phyloP scores from a whole-genome alignment of 306 rosid genomes.

The Citrullus mucosospermus region DNA sequence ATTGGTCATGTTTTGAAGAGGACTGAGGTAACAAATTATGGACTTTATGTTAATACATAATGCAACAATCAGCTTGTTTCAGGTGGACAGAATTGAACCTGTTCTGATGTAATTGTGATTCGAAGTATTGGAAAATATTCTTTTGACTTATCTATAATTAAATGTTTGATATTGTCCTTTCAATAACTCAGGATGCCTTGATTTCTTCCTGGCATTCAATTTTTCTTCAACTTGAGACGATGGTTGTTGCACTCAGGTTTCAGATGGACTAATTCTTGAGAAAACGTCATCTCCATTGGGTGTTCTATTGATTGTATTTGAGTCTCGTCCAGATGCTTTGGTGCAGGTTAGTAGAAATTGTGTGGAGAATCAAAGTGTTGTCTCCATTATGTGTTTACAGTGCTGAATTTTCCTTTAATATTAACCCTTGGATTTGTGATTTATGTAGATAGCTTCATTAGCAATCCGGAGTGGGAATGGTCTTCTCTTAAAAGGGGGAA shows the following conservation, averaged over 20 bases:
- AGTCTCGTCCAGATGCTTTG: conserved; percentile 95
- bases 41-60: not conserved
- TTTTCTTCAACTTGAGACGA: conserved; percentile 13
- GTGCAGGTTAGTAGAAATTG: conserved; percentile 55
- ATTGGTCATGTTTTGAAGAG: conserved; percentile 65
- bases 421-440: not conserved
- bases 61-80: not conserved
- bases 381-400: not conserved
- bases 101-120: not conserved
- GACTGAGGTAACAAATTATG: conserved; percentile 46
- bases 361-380: not conserved
- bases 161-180: not conserved
- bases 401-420: not conserved
- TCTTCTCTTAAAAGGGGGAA: conserved; percentile 96
- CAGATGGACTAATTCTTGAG: conserved; percentile 85
- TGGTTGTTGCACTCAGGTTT: conserved; percentile 44
- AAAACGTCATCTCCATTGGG: conserved; percentile 94
- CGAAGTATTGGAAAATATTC: not conserved
- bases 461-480: conserved; percentile 96
- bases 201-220: not conserved
- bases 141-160: not conserved
- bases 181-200: not conserved
- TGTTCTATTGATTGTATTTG: conserved; percentile 84
- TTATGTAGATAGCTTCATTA: conserved; percentile 79
- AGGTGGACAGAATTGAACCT: not conserved